Conservation (phyloP, 371 early-diverging fungal species). For the Rhizopus stolonifer region DNA sequence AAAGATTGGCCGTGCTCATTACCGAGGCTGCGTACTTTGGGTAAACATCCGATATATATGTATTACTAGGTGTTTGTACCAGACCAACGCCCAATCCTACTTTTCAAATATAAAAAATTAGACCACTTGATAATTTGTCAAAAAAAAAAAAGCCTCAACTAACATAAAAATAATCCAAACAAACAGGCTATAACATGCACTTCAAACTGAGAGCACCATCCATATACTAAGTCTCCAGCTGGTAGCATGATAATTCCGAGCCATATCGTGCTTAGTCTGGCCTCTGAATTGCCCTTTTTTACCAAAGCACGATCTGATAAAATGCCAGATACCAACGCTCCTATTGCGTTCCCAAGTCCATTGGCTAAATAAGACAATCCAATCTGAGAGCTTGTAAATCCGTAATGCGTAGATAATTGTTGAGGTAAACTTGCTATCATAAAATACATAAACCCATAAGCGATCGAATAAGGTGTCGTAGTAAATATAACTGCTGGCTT, state of each 20-base stretch:
- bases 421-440: slow-evolving; percentile 40
- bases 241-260: slow-evolving; percentile 42
- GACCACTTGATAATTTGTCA: not conserved
- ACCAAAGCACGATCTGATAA: slow-evolving; percentile 36
- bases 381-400: slow-evolving; percentile 37
- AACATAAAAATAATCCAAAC: slow-evolving; percentile 42
- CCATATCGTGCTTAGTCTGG: slow-evolving; percentile 39
- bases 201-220: slow-evolving; percentile 41
- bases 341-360: slow-evolving; percentile 48
- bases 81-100: slow-evolving; percentile 49
- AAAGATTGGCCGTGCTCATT: slow-evolving; percentile 41
- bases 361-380: slow-evolving; percentile 46
- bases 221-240: slow-evolving; percentile 39
- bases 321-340: slow-evolving; percentile 43
- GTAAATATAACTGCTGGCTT: slow-evolving; percentile 49
- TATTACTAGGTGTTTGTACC: slow-evolving; percentile 46
- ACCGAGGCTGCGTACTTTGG: slow-evolving; percentile 44
- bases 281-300: slow-evolving; percentile 21
- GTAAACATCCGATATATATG: slow-evolving; percentile 47
- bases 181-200: slow-evolving; percentile 26
- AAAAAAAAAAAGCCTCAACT: slow-evolving; percentile 6
- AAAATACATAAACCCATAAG: slow-evolving; percentile 56
- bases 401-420: slow-evolving; percentile 28
- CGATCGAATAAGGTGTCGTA: slow-evolving; percentile 50
- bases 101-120: slow-evolving; percentile 7